Conservation (phyloP, 768 basidiomycete genomes). For the Rhizopogon salebrosus region DNA sequence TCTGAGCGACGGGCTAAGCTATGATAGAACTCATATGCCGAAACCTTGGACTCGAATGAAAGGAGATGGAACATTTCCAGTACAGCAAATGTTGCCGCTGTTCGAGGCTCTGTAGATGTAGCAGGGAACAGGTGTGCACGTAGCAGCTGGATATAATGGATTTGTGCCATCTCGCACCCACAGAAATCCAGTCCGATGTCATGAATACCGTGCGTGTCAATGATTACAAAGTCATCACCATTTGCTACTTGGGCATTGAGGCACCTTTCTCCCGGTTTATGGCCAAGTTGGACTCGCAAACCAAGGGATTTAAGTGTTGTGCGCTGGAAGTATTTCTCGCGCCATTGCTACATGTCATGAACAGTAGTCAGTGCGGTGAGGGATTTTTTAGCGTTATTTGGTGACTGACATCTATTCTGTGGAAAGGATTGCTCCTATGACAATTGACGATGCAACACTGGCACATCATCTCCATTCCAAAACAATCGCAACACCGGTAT, state of each 20-base stretch:
- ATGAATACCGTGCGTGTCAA: slow-evolving; percentile 22
- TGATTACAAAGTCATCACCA: slow-evolving; percentile 23
- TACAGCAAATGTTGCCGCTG: slow-evolving; percentile 25
- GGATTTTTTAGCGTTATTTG: no score
- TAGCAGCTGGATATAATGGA: slow-evolving; percentile 28
- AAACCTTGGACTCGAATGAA: slow-evolving; percentile 27
- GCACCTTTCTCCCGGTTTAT: slow-evolving; percentile 12
- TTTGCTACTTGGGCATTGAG: slow-evolving; percentile 1
- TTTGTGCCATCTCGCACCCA: slow-evolving; percentile 17
- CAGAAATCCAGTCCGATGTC: slow-evolving; percentile 25
- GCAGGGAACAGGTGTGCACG: slow-evolving; percentile 26
- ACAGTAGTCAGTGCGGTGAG: no score
- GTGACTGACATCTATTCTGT: no score
- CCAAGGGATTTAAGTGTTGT: slow-evolving; percentile 16
- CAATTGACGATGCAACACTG: no score
- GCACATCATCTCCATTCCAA: no score
- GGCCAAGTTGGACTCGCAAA: slow-evolving; percentile 20
- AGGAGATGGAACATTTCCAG: slow-evolving; percentile 28
- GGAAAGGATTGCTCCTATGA: no score
- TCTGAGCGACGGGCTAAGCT: slow-evolving; percentile 21
- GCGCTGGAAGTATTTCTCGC: slow-evolving; percentile 10
- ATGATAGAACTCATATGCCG: slow-evolving; percentile 28
- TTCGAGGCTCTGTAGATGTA: slow-evolving; percentile 20
- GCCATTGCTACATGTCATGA: slow-evolving; percentile 19
- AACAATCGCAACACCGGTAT: no score